Conservation (phyloP, 2,329 filamentous ascomycete species). For the Xylariaceae sp. region DNA sequence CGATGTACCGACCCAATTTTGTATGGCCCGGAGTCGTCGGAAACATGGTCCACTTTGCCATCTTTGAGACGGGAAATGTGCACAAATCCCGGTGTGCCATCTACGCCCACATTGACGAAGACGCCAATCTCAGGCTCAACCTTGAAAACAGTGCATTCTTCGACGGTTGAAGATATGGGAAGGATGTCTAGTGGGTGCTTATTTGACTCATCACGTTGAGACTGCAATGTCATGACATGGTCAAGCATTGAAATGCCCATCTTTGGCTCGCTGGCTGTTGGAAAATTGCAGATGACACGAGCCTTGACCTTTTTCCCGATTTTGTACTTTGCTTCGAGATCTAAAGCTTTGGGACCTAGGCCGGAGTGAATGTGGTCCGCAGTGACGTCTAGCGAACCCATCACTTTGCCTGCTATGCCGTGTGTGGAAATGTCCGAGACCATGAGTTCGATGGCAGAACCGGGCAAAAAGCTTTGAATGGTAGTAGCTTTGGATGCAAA, state of each 20-base stretch:
- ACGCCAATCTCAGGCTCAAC: slow-evolving; percentile 80
- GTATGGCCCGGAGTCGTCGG: slow-evolving; percentile 73
- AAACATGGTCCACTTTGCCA: slow-evolving; percentile 80
- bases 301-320: slow-evolving; percentile 80
- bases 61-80: slow-evolving; percentile 94
- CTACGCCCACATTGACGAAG: slow-evolving; percentile 69
- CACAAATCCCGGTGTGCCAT: slow-evolving; percentile 77
- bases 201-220: slow-evolving; percentile 41
- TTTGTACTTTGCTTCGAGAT: slow-evolving; percentile 77
- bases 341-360: slow-evolving; percentile 63
- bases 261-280: slow-evolving; percentile 73
- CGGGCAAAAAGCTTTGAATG: slow-evolving; percentile 86
- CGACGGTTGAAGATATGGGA: slow-evolving; percentile 71
- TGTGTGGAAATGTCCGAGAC: slow-evolving; percentile 70
- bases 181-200: slow-evolving; percentile 57
- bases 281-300: slow-evolving; percentile 85
- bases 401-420: slow-evolving; percentile 85
- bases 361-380: slow-evolving; percentile 90
- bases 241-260: slow-evolving; percentile 84
- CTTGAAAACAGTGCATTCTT: slow-evolving; percentile 74
- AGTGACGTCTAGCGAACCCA: slow-evolving; percentile 87
- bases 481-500: slow-evolving; percentile 75
- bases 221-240: slow-evolving; percentile 68
- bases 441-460: slow-evolving; percentile 83
- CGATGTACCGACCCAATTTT: slow-evolving; percentile 75